Conservation (phyloP, 2,329 filamentous ascomycete species). For the Calonectria pteridis region DNA sequence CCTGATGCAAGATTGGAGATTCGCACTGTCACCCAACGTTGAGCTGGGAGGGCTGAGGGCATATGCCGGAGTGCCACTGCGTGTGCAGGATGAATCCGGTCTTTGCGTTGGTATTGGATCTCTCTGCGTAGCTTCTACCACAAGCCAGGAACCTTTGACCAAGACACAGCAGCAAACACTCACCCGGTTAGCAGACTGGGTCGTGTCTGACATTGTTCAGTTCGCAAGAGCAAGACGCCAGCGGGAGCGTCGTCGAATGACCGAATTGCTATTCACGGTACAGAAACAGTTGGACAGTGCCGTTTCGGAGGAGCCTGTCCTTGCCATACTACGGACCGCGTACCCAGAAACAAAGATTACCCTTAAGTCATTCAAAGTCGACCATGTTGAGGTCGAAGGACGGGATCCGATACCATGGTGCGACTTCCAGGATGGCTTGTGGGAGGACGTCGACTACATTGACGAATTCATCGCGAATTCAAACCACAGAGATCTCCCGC, state of each 20-base stretch:
- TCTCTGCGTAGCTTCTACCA: conserved; percentile 57
- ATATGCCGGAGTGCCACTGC: conserved; percentile 57
- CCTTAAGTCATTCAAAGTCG: conserved; percentile 43
- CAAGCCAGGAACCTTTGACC: conserved; percentile 47
- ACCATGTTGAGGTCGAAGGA: conserved; percentile 42
- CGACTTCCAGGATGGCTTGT: conserved; percentile 54
- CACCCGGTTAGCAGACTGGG: conserved; percentile 46
- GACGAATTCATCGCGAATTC: conserved; percentile 52
- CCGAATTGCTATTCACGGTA: conserved; percentile 48
- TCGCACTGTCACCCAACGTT: conserved; percentile 55
- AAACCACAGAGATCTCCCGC: conserved; percentile 49
- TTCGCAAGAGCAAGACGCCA: conserved; percentile 53
- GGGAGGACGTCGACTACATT: conserved; percentile 57
- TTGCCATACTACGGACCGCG: conserved; percentile 44
- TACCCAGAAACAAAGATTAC: conserved; percentile 51
- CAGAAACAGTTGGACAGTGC: conserved; percentile 39
- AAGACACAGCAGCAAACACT: conserved; percentile 44
- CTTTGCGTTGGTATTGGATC: conserved; percentile 56
- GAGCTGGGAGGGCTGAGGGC: conserved; percentile 53
- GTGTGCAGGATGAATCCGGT: conserved; percentile 54
- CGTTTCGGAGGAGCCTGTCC: conserved; percentile 37
- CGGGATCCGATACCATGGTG: conserved; percentile 42
- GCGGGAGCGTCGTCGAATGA: conserved; percentile 53
- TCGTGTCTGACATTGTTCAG: conserved; percentile 56
- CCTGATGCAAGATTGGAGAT: conserved; percentile 59